Evolutionary conservation across 2,329 filamentous ascomycete species (phyloP).

Genomic region (Aspergillus tamarii): DNA sequence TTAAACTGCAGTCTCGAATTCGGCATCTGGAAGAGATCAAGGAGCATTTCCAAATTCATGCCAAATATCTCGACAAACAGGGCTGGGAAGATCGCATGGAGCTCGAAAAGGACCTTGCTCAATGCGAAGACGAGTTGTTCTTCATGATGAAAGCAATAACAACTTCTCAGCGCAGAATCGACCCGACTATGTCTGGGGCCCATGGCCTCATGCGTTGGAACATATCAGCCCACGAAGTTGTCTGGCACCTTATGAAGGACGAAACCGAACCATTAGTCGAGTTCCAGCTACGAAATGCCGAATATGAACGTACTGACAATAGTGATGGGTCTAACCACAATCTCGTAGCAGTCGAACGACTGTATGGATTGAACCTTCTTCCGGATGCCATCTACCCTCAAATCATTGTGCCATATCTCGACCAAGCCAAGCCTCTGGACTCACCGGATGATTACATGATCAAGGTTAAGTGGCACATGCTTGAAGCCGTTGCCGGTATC

Average conservation of each 20-base stretch:
- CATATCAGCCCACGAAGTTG: conserved; percentile 90
- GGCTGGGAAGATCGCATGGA: conserved; percentile 89
- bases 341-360: conserved; percentile 80
- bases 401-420: conserved; percentile 88
- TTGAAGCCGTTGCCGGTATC: conserved; percentile 96
- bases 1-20: conserved; percentile 87
- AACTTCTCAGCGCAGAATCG: conserved; percentile 84
- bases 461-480: conserved; percentile 94
- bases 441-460: conserved; percentile 79
- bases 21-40: conserved; percentile 96
- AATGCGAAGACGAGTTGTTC: conserved; percentile 95
- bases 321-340: conserved; percentile 97
- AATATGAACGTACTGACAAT: conserved; percentile 95
- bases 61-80: conserved; percentile 80
- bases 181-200: conserved; percentile 66
- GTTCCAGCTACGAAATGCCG: conserved; percentile 85
- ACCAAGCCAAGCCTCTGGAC: conserved; percentile 61
- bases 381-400: conserved; percentile 91
- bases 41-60: conserved; percentile 90
- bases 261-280: conserved; percentile 87
- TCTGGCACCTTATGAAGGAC: conserved; percentile 93
- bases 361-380: conserved; percentile 87
- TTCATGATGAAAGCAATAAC: conserved; percentile 99
- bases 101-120: conserved; percentile 86
- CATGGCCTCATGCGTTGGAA: conserved; percentile 87